Percentiles rank a stretch among this genome's conserved stretches.
These are phyloP conservation scores for Tephrocybe sp. DNA, from an alignment of 768 basidiomycete genomes.

Conservation along the genomic window DNA sequence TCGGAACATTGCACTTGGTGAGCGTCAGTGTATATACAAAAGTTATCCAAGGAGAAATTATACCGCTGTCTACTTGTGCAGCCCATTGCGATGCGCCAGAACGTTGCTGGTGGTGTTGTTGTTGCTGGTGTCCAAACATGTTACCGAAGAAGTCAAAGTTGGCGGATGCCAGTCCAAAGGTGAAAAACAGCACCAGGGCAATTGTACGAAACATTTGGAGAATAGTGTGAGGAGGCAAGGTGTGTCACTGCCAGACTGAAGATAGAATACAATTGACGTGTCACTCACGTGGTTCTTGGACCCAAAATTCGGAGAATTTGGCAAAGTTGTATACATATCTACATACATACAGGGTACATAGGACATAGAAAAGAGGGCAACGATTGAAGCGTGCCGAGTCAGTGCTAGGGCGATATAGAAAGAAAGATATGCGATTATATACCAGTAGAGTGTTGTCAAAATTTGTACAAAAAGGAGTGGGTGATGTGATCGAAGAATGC, in stretches of 20 bases:
- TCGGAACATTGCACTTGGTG: constrained; percentile 66
- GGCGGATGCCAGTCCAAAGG: constrained; percentile 42
- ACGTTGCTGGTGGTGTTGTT: constrained; percentile 55
- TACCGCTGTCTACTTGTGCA: constrained; percentile 64
- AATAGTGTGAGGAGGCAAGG: background rate
- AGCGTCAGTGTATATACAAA: too few species aligned
- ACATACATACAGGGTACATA: constrained; percentile 8
- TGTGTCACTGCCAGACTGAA: too few species aligned
- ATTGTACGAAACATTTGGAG: constrained; percentile 16
- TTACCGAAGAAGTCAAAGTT: constrained; percentile 81
- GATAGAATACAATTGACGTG: too few species aligned
- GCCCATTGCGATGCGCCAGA: constrained; percentile 61
- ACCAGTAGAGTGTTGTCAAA: too few species aligned
- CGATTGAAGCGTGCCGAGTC: constrained; percentile 3
- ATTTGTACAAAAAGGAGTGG: background rate
- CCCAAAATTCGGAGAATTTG: background rate
- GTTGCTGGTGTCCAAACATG: constrained; percentile 68
- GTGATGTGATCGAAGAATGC: too few species aligned
- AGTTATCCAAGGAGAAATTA: constrained; percentile 15
- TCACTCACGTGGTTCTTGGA: constrained; percentile 15
- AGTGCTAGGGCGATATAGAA: too few species aligned
- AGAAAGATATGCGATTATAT: background rate
- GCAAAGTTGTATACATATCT: constrained; percentile 7
- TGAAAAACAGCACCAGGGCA: constrained; percentile 29
- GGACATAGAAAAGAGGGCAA: background rate